Evolutionary conservation across 1,284 basidiomycete genomes (phyloP).

Genomic region (Trichosporon sp.): DNA sequence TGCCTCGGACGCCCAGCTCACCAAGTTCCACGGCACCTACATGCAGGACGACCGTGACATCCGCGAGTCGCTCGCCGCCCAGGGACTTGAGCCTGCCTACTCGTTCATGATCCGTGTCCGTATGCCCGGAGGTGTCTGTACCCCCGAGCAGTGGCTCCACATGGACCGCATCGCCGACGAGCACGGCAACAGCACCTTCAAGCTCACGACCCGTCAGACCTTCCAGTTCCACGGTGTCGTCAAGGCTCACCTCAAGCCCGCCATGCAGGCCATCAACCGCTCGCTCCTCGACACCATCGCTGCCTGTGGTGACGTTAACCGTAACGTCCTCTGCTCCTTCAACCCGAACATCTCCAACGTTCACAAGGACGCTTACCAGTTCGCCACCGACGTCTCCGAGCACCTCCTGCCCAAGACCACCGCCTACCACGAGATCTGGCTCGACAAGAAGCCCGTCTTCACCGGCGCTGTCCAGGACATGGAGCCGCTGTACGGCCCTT

Average conservation of each 20-base stretch:
- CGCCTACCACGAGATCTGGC: constrained; percentile 99
- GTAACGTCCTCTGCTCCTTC: constrained; percentile 89
- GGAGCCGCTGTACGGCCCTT: constrained; percentile 94
- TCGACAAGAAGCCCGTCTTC: constrained; percentile 90
- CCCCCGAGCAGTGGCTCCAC: constrained; percentile 84
- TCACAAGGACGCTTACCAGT: constrained; percentile 78
- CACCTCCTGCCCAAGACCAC: constrained; percentile 84
- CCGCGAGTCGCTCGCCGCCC: constrained; percentile 86
- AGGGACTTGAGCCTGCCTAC: constrained; percentile 93
- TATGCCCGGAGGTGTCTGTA: constrained; percentile 92
- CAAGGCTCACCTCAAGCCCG: constrained; percentile 91
- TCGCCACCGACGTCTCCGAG: constrained; percentile 79
- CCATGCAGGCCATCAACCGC: constrained; percentile 94
- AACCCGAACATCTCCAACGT: constrained; percentile 82
- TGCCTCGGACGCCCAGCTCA: constrained; percentile 85
- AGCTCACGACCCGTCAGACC: constrained; percentile 97
- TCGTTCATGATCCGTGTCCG: constrained; percentile 98
- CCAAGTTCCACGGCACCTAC: constrained; percentile 98
- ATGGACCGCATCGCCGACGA: constrained; percentile 96
- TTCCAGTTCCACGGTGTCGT: constrained; percentile 99
- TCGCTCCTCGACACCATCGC: constrained; percentile 91
- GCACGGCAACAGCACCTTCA: constrained; percentile 90
- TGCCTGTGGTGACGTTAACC: constrained; percentile 88
- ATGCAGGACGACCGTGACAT: constrained; percentile 98
- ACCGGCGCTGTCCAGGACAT: constrained; percentile 88